phyloP scores from a whole-genome alignment of 2,329 filamentous ascomycete genomes.

The Didymella pomorum region DNA sequence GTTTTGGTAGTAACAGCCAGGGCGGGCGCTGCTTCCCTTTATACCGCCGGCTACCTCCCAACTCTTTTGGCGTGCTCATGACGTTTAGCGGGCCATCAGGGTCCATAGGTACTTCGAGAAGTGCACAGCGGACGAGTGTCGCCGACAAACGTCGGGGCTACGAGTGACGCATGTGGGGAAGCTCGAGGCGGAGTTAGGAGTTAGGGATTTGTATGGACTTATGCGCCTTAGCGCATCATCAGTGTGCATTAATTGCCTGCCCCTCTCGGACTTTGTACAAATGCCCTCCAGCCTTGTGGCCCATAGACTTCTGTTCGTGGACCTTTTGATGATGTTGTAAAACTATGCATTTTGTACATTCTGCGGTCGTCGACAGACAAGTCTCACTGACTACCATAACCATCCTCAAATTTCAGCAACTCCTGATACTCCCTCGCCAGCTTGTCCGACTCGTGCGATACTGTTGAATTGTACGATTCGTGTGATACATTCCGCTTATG shows the following conservation, averaged over 20 bases:
- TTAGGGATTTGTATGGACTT: neutral
- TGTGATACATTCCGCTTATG: constrained; percentile 29
- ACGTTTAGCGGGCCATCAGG: constrained; percentile 9
- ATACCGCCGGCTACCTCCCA: neutral
- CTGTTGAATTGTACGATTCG: constrained; percentile 22
- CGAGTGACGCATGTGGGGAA: neutral
- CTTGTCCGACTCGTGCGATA: constrained; percentile 29
- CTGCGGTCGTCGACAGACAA: neutral
- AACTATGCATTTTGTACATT: too few species aligned
- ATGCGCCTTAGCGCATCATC: constrained; percentile 1
- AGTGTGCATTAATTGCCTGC: constrained; percentile 2
- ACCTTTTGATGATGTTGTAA: too few species aligned
- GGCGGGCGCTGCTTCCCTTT: neutral
- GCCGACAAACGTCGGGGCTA: neutral
- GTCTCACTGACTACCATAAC: constrained; percentile 24
- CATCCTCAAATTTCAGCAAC: constrained; percentile 31
- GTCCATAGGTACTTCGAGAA: constrained; percentile 1
- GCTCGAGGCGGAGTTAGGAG: neutral
- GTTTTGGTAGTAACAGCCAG: neutral
- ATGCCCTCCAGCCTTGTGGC: neutral
- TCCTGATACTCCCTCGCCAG: constrained; percentile 40
- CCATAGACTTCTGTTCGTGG: too few species aligned
- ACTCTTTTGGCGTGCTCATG: constrained; percentile 9
- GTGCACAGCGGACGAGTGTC: neutral
- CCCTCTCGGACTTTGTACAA: neutral